Percentiles rank a stretch among this genome's conserved stretches.
These are phyloP conservation scores for Platismatia glauca DNA, from an alignment of 495 filamentous ascomycete species.

Conservation along the genomic window DNA sequence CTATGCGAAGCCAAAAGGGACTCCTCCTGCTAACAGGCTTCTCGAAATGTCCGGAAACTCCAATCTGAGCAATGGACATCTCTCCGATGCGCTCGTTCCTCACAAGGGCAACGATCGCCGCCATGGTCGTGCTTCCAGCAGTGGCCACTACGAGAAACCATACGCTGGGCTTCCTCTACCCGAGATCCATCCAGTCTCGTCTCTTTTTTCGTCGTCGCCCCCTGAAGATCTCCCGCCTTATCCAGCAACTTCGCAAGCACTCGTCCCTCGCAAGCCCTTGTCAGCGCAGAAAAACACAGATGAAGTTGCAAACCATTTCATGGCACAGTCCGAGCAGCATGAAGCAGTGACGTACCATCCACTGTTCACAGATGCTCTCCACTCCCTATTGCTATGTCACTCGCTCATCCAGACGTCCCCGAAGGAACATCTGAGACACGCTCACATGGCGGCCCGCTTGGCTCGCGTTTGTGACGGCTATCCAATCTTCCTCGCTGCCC, in stretches of 20 bases:
- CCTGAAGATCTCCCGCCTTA: conserved; percentile 49
- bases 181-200: conserved; percentile 39
- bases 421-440: conserved; percentile 65
- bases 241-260: conserved; percentile 36
- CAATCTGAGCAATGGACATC: conserved; percentile 27
- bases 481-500: conserved; percentile 65
- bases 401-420: conserved; percentile 62
- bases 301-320: conserved; percentile 27
- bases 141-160: conserved; percentile 17
- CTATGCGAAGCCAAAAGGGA: conserved; percentile 27
- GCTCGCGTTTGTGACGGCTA: conserved; percentile 67
- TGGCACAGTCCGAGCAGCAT: conserved; percentile 30
- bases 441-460: conserved; percentile 67
- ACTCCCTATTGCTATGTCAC: conserved; percentile 64
- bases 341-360: conserved; percentile 74
- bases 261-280: conserved; percentile 14
- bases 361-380: conserved; percentile 63
- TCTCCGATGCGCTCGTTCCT: conserved; percentile 28
- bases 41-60: conserved; percentile 27
- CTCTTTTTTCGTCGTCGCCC: conserved; percentile 48
- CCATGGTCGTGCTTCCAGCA: conserved; percentile 9
- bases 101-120: conserved; percentile 3
- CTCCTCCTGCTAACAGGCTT: conserved; percentile 12
- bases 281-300: conserved; percentile 26
- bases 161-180: conserved; percentile 23